A percentile compares a stretch with the other conserved stretches of the same genome.
phyloP scores from a whole-genome alignment of 2,329 filamentous ascomycete genomes.

The Thielaviopsis ethacetica region DNA sequence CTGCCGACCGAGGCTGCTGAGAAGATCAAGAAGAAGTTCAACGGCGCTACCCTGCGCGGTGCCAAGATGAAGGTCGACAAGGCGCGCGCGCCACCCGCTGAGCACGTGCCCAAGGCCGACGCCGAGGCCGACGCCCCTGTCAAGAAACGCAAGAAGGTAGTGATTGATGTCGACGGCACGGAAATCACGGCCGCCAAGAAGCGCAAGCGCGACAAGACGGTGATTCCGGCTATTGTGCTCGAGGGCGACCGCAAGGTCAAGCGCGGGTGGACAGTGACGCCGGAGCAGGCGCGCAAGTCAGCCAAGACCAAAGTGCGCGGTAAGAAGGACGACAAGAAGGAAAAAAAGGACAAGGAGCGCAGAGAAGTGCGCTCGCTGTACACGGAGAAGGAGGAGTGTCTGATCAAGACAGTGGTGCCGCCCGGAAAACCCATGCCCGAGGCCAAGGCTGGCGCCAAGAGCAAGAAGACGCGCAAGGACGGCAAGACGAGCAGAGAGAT shows the following conservation, averaged over 20 bases:
- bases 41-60: conserved; percentile 72
- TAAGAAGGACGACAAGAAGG: conserved; percentile 24
- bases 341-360: conserved; percentile 35
- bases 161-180: conserved; percentile 17
- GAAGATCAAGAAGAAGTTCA: conserved; percentile 81
- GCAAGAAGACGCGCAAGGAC: conserved; percentile 45
- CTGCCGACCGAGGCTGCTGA: conserved; percentile 67
- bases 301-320: conserved; percentile 26
- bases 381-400: conserved; percentile 61
- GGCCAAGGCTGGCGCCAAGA: conserved; percentile 27
- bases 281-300: conserved; percentile 30
- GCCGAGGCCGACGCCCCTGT: conserved; percentile 18
- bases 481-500: conserved; percentile 35
- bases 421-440: conserved; percentile 25
- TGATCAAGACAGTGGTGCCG: conserved; percentile 67
- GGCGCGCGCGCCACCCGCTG: conserved; percentile 40
- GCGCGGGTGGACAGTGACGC: conserved; percentile 70
- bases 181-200: conserved; percentile 24
- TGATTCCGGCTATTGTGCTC: conserved; percentile 52
- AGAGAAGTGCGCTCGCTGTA: conserved; percentile 57
- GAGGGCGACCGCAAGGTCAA: conserved; percentile 64
- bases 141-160: conserved; percentile 27
- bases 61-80: conserved; percentile 72
- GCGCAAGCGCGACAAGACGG: conserved; percentile 33
- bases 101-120: conserved; percentile 23